These are phyloP conservation scores for Akanthomyces muscarius DNA, from an alignment of 2,329 filamentous ascomycete species.

Conservation along the genomic window DNA sequence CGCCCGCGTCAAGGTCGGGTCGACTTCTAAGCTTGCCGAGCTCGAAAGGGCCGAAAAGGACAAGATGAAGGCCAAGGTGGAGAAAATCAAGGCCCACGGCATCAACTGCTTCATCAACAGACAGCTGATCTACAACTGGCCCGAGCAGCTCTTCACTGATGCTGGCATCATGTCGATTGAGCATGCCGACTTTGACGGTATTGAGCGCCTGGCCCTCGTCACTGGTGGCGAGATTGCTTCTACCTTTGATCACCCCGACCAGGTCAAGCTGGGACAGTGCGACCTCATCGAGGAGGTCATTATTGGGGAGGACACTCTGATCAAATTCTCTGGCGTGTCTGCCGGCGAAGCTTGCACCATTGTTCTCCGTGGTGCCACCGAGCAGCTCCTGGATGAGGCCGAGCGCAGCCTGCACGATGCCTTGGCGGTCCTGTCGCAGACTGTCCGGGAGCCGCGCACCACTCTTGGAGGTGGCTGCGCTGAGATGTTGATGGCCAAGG, in stretches of 20 bases:
- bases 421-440: constrained; percentile 92
- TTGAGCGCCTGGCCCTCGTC: constrained; percentile 89
- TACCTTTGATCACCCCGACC: constrained; percentile 96
- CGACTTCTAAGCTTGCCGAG: constrained; percentile 95
- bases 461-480: constrained; percentile 94
- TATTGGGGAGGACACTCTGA: constrained; percentile 94
- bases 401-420: constrained; percentile 96
- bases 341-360: constrained; percentile 94
- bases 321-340: constrained; percentile 94
- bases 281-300: constrained; percentile 97
- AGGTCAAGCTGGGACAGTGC: constrained; percentile 92
- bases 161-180: constrained; percentile 98
- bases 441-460: constrained; percentile 87
- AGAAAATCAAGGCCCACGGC: constrained; percentile 96
- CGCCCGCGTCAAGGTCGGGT: constrained; percentile 91
- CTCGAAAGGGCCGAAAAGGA: constrained; percentile 97
- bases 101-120: constrained; percentile 99
- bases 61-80: constrained; percentile 99
- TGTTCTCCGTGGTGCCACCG: constrained; percentile 90
- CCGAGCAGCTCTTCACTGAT: constrained; percentile 96
- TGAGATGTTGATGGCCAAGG: constrained; percentile 99
- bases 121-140: constrained; percentile 99
- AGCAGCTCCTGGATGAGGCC: constrained; percentile 94
- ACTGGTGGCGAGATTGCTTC: constrained; percentile 97
- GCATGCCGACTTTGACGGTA: constrained; percentile 97